Conservation (phyloP, 768 basidiomycete genomes). For the Amanita brunnescens region DNA sequence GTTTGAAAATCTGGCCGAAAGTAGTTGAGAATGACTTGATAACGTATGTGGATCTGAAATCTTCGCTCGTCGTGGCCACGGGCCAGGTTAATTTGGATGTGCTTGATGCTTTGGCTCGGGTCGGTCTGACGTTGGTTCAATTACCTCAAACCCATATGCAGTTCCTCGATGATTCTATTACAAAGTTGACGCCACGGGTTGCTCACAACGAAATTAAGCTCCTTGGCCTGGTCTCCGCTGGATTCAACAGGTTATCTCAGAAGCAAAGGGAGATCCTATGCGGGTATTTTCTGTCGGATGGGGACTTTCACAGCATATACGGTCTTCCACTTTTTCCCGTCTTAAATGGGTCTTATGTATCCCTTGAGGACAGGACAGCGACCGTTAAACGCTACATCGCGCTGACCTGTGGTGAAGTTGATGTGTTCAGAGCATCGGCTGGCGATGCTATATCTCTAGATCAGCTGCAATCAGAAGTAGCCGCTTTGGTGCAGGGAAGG, state of each 20-base stretch:
- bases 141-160: conserved; percentile 27
- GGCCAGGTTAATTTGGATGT: conserved; percentile 12
- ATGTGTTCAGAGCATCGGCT: conserved; percentile 15
- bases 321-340: conserved; percentile 29
- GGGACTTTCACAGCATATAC: conserved; percentile 23
- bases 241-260: conserved; percentile 6
- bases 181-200: conserved; percentile 18
- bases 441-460: conserved; percentile 20
- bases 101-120: conserved; percentile 21
- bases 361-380: neutral
- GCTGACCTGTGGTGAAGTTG: conserved; percentile 20
- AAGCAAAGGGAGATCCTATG: conserved; percentile 13
- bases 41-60: neutral
- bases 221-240: too few relatives aligned
- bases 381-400: conserved; percentile 15
- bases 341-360: conserved; percentile 11
- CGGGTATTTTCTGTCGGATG: conserved; percentile 27
- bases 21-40: neutral
- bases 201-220: conserved; percentile 25
- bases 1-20: conserved; percentile 2
- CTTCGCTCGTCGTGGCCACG: conserved; percentile 19
- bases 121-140: conserved; percentile 26
- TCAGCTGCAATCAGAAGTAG: conserved; percentile 17
- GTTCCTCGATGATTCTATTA: conserved; percentile 14
- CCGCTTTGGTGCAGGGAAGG: conserved; percentile 13